phyloP scores from a whole-genome alignment of 768 basidiomycete genomes.

The Leucocoprinus leucothites region DNA sequence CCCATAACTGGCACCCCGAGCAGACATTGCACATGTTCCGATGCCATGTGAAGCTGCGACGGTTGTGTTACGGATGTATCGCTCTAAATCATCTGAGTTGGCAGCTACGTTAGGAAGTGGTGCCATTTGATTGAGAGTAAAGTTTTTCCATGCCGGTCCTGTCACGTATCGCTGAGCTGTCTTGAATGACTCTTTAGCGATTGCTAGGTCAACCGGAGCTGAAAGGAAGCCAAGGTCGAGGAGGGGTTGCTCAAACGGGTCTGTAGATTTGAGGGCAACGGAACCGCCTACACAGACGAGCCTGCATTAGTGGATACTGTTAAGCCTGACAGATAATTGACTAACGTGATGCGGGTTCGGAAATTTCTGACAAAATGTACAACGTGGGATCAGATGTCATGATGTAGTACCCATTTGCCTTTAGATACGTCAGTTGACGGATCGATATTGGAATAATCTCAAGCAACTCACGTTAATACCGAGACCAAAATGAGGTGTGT shows the following conservation, averaged over 20 bases:
- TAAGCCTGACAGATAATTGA: not conserved
- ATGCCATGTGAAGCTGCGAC: constrained; percentile 14
- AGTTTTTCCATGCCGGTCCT: constrained; percentile 14
- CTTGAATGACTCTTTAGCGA: constrained; percentile 13
- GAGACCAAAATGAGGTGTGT: constrained; percentile 12
- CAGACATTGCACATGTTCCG: constrained; percentile 21
- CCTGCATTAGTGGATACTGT: no score
- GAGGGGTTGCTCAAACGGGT: constrained; percentile 37
- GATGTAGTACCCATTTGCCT: not conserved
- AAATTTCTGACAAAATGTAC: not conserved
- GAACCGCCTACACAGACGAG: constrained; percentile 21
- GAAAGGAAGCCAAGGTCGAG: constrained; percentile 47
- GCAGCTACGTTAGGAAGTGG: constrained; percentile 8
- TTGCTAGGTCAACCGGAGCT: constrained; percentile 19
- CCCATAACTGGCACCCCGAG: constrained; percentile 17
- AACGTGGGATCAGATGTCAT: not conserved
- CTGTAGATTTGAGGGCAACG: constrained; percentile 20
- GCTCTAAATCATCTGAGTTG: constrained; percentile 12
- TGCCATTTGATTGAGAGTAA: constrained; percentile 10
- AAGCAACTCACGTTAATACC: constrained; percentile 1
- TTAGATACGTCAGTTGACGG: not conserved
- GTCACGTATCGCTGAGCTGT: constrained; percentile 16
- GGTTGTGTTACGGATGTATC: constrained; percentile 12
- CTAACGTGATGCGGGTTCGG: not conserved
- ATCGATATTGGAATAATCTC: not conserved